phyloP scores from a whole-genome alignment of 306 rosid genomes.

The Trichosanthes truncata region DNA sequence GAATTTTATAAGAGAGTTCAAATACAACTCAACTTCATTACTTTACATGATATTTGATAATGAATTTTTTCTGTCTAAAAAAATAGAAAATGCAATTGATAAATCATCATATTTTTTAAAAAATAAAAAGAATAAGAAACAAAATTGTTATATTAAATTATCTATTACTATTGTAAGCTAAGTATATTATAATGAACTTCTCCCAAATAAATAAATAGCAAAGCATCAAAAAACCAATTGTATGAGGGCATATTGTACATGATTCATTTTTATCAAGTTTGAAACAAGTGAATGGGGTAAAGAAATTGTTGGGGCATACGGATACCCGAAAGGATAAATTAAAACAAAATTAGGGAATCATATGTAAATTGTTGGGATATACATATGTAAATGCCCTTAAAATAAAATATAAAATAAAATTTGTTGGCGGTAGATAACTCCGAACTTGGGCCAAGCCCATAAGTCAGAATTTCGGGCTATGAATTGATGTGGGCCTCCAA shows the following conservation, averaged over 20 bases:
- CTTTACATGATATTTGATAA: neutral
- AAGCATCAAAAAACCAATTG: neutral
- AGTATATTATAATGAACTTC: neutral
- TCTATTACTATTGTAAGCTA: neutral
- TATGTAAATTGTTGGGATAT: too few species aligned
- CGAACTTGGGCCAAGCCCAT: neutral
- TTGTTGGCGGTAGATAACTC: neutral
- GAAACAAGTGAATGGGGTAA: neutral
- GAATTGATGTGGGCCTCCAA: neutral
- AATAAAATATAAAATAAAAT: too few species aligned
- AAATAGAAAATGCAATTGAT: too few species aligned
- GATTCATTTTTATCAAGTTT: neutral
- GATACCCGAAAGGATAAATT: too few species aligned
- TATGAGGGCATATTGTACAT: neutral
- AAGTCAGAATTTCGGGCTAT: neutral
- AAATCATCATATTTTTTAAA: too few species aligned
- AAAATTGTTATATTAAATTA: neutral
- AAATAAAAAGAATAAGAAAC: too few species aligned
- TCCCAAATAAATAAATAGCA: too few species aligned
- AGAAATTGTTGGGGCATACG: neutral
- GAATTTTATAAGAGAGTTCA: too few species aligned
- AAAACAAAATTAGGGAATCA: too few species aligned
- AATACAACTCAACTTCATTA: neutral
- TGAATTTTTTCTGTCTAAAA: too few species aligned
- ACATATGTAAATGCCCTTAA: too few species aligned